Percentiles rank a stretch among this genome's conserved stretches.
Conservation (phyloP, 2,329 filamentous ascomycete genomes). For the Sarocladium oryzae region DNA sequence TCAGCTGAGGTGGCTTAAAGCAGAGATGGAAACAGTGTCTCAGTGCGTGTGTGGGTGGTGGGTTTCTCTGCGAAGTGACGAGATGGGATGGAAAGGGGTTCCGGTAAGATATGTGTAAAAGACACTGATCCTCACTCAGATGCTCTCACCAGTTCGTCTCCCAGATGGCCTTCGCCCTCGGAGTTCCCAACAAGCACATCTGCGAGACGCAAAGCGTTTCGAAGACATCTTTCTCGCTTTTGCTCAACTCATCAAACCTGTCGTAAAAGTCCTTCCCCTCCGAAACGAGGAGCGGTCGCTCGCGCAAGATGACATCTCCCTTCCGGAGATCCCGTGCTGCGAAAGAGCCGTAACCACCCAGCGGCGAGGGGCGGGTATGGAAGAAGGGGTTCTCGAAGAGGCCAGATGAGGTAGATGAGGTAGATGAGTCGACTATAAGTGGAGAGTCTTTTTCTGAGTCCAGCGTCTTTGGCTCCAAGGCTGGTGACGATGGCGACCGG, state of each 20-base stretch:
- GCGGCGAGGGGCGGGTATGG: slow-evolving; percentile 30
- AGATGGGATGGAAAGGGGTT: not conserved
- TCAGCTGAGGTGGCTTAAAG: too few species aligned
- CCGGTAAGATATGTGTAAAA: not conserved
- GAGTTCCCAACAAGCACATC: slow-evolving; percentile 21
- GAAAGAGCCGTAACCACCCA: slow-evolving; percentile 42
- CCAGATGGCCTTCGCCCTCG: slow-evolving; percentile 31
- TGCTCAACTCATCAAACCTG: slow-evolving; percentile 29
- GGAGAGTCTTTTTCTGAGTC: too few species aligned
- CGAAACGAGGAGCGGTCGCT: slow-evolving; percentile 35
- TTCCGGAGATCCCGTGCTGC: slow-evolving; percentile 30
- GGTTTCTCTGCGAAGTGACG: too few species aligned
- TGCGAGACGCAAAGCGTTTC: slow-evolving; percentile 28
- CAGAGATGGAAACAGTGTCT: too few species aligned
- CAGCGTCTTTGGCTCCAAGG: too few species aligned
- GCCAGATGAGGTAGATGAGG: too few species aligned
- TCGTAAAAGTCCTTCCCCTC: slow-evolving; percentile 21
- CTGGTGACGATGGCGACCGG: too few species aligned
- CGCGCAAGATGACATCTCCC: slow-evolving; percentile 36
- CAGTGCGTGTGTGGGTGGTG: too few species aligned
- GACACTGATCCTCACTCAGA: not conserved
- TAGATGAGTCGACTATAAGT: not conserved
- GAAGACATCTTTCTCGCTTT: slow-evolving; percentile 24
- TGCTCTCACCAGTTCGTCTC: slow-evolving; percentile 41
- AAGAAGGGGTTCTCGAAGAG: slow-evolving; percentile 33